Conservation (phyloP, 2,329 filamentous ascomycete species). For the Grosmannia clavigera region DNA sequence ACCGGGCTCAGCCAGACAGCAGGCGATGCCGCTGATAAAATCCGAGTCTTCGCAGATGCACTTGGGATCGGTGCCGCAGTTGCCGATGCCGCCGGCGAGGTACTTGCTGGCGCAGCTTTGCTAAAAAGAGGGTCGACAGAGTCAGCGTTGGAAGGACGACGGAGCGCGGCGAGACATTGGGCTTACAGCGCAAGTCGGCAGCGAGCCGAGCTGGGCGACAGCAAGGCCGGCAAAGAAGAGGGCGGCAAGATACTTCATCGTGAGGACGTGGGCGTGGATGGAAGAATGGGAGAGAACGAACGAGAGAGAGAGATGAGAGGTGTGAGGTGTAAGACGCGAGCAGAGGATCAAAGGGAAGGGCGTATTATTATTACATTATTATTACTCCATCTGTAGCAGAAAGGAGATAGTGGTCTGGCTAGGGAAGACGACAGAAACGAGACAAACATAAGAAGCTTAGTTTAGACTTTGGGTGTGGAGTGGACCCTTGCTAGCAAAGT, state of each 20-base stretch:
- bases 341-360: not conserved
- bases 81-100: conserved; percentile 19
- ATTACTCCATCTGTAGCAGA: not conserved
- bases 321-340: not conserved
- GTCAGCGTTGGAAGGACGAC: no score
- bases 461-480: not conserved
- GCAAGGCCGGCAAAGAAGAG: conserved; percentile 38
- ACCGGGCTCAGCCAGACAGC: conserved; percentile 19
- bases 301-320: not conserved
- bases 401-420: not conserved
- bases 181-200: conserved; percentile 46
- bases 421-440: not conserved
- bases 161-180: not conserved
- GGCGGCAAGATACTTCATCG: conserved; percentile 32
- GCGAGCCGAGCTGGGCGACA: conserved; percentile 31
- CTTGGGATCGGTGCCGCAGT: conserved; percentile 21
- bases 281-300: not conserved
- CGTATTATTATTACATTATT: not conserved
- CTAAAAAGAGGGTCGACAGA: not conserved
- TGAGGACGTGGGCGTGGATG: not conserved
- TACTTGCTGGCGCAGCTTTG: conserved; percentile 18
- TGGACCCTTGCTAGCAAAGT: not conserved
- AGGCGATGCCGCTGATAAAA: conserved; percentile 28
- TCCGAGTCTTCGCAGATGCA: conserved; percentile 30
- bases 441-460: not conserved